phyloP scores from a whole-genome alignment of 352 stramenopile genomes.

The Globisporangium middletonii region DNA sequence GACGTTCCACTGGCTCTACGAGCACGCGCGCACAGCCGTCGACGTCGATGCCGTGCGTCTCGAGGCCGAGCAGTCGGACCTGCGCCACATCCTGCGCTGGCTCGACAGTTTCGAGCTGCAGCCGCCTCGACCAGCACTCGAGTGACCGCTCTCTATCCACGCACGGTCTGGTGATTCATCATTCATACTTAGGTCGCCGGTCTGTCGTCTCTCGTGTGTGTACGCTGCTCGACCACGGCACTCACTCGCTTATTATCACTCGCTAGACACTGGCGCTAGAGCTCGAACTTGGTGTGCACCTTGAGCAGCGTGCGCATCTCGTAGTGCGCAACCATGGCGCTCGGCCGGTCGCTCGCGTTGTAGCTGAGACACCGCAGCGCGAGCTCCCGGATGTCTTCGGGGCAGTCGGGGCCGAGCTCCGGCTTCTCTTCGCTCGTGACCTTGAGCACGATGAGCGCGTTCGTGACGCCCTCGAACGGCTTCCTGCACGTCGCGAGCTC shows the following conservation, averaged over 20 bases:
- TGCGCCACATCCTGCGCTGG: slow-evolving; percentile 8
- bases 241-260: not conserved
- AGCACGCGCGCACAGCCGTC: not conserved
- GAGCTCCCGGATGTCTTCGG: slow-evolving; percentile 62
- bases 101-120: slow-evolving; percentile 4
- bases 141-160: not conserved
- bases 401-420: slow-evolving; percentile 44
- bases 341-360: slow-evolving; percentile 53
- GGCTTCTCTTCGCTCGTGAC: slow-evolving; percentile 68
- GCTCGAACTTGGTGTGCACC: slow-evolving; percentile 47
- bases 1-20: slow-evolving; percentile 12
- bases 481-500: slow-evolving; percentile 64
- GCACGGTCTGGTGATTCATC: too few relatives aligned
- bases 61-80: not conserved
- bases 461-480: slow-evolving; percentile 65
- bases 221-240: too few relatives aligned
- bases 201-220: too few relatives aligned
- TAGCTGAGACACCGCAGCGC: slow-evolving; percentile 59
- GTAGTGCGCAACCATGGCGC: slow-evolving; percentile 69
- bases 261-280: slow-evolving; percentile 13
- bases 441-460: slow-evolving; percentile 67
- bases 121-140: too few relatives aligned
- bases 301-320: slow-evolving; percentile 71
- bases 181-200: too few relatives aligned
- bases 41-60: slow-evolving; percentile 1